A percentile compares a stretch with the other conserved stretches of the same genome.
These are phyloP conservation scores for Colletotrichum tanaceti DNA, from an alignment of 2,329 filamentous ascomycete genomes.

Conservation along the genomic window DNA sequence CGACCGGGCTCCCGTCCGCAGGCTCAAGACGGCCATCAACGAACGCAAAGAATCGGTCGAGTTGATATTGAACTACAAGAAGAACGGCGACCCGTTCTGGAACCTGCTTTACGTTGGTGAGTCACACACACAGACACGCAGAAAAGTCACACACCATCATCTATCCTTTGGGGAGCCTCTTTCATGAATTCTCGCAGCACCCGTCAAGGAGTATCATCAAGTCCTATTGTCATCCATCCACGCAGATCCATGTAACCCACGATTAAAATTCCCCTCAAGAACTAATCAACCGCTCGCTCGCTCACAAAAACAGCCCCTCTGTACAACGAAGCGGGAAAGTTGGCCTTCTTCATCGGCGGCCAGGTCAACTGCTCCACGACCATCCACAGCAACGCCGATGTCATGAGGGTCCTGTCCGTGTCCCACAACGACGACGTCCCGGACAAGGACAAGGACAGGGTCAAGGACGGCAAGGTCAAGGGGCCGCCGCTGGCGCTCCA, in stretches of 20 bases:
- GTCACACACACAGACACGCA: no score
- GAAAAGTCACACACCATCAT: no score
- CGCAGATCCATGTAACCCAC: no score
- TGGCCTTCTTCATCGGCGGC: conserved; percentile 62
- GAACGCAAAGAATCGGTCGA: conserved; percentile 59
- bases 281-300: not conserved
- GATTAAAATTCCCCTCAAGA: no score
- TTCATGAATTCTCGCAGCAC: no score
- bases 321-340: conserved; percentile 55
- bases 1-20: conserved; percentile 54
- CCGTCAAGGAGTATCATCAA: no score
- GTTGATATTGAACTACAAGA: conserved; percentile 63
- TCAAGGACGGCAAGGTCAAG: conserved; percentile 3
- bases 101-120: conserved; percentile 66
- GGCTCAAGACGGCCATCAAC: conserved; percentile 56
- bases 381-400: conserved; percentile 59
- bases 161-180: no score
- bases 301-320: conserved; percentile 53
- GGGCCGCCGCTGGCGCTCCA: not conserved
- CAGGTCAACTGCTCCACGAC: conserved; percentile 66
- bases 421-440: conserved; percentile 4
- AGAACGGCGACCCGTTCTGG: conserved; percentile 66
- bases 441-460: not conserved
- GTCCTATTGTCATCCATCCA: no score
- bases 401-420: conserved; percentile 55